phyloP scores from a whole-genome alignment of 305 asterid genomes.

The Plantago lanceolata region DNA sequence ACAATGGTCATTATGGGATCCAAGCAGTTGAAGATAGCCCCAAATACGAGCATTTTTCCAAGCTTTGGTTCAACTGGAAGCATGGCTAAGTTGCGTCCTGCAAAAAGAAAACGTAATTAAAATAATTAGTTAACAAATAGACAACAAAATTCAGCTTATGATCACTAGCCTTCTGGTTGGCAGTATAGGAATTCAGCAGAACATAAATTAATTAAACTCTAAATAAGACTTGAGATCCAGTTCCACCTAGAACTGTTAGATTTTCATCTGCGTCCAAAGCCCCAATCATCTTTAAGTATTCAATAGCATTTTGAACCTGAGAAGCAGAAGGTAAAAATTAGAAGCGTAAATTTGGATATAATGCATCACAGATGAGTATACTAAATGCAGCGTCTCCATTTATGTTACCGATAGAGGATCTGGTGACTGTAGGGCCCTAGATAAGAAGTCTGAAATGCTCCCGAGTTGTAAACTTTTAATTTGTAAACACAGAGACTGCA shows the following conservation, averaged over 20 bases:
- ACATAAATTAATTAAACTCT: constrained; percentile 12
- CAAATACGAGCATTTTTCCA: constrained; percentile 87
- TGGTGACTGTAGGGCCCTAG: constrained; percentile 90
- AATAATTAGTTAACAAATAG: too few relatives aligned
- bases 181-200: neutral
- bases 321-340: constrained; percentile 26
- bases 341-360: constrained; percentile 16
- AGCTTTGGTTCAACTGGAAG: constrained; percentile 98
- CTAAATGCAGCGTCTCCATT: constrained; percentile 13
- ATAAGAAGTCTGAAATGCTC: constrained; percentile 75
- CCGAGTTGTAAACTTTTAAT: constrained; percentile 91
- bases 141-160: neutral
- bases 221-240: constrained; percentile 19
- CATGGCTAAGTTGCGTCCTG: constrained; percentile 78
- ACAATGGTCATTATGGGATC: constrained; percentile 88
- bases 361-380: constrained; percentile 4
- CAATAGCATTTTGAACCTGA: constrained; percentile 94
- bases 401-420: constrained; percentile 80
- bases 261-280: constrained; percentile 87
- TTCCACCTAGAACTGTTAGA: constrained; percentile 71
- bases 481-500: constrained; percentile 94
- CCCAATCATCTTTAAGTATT: constrained; percentile 81
- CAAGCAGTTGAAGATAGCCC: constrained; percentile 74
- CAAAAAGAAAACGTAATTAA: constrained; percentile 23
- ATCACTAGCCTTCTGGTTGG: neutral